Evolutionary conservation across 2,329 filamentous ascomycete genomes (phyloP), one percentile per base, ranked within the genome.

Genomic region (Monosporascus sp.): DNA sequence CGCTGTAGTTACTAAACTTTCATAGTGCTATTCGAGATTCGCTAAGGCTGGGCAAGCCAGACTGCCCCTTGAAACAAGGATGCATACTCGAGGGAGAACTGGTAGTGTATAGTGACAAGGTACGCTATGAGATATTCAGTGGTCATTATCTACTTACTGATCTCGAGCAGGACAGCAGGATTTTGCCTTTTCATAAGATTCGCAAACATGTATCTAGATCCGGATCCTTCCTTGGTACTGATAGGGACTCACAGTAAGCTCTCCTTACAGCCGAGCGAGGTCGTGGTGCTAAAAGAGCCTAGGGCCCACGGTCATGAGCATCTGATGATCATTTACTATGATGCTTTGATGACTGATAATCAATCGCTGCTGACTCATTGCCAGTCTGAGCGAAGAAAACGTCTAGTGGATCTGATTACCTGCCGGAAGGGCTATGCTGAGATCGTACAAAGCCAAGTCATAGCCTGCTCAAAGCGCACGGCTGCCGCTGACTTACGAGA

Each of bases 31-130:
- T 96, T 52, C 76, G 78, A 41, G 73, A 83, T 3, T 86, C 86
- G 3, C 73, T 96, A 5, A 76, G 76, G 7, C 76, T 95, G 36
- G 84, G 84, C 3, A 71, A 72, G 1, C 56, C 76, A 0, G 74
- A 78, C 7, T 87, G 87, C 65, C 78, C 72, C 11, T 70, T 96
- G 58, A 78, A 76, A 26, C 73, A 72, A 7, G 79, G 80, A 5
- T 95, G 90, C 60, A 93, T 96, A 45, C 69, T 96, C 1, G 87
- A 96, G 64, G 91, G 90, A 2, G 92, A 97, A 65, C 73, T 96
- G 51, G 78, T 94, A 6, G 86, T 93, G 2, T 95, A 86, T 69
- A 89, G 82, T 65, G 85, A 90, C 50, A 73, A 76, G 61, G 79
- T 78, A 64, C 27, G 11, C 17, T 24, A 2, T 61, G 20, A 14